Base-by-base conservation (phyloP, 2,329 filamentous ascomycete species). In the Didymella glomerata region DNA sequence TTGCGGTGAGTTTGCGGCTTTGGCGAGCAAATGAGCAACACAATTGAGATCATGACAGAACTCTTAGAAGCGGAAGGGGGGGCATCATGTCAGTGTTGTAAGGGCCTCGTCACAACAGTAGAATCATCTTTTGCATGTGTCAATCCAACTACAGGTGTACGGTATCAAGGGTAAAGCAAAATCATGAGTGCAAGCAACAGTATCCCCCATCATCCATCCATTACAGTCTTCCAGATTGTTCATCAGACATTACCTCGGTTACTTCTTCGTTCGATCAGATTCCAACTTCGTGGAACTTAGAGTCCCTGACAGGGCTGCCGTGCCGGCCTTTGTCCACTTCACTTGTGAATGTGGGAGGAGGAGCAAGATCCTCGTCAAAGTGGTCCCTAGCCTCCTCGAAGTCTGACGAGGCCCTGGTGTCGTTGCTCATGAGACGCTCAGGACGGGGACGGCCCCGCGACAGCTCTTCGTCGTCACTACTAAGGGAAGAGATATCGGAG, bases 341-440 rank as follows among this genome's bases (percentile, higher is more conserved):
- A 27, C 66, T 64, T 9, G 66, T 64, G 40, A 81, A 80, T 32
- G 70, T 76, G 36, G 79, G 78, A 16, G 77, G 76, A 36, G 79
- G 79, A 24, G 67, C 73, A 20, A 76, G 68, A 36, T 70, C 76
- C 64, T 83, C 80, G 61, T 85, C 82, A 57, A 83, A 82, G 42
- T 73, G 71, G 65, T 84, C 82, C 58, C 78, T 77, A 10, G 80
- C 82, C 72, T 86, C 84, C 56, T 86, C 83, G 53, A 83, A 82
- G 42, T 84, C 82, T 20, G 70, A 76, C 36, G 67, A 73, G 38
- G 63, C 76, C 27, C 73, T 77, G 44, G 76, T 74, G n/a, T 77
- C 68, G 2, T 65, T 65, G 34, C 64, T 74, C 10, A 55, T 52
- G 20, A 67, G 62, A 10, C 70, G 66, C 48, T 68, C 57, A 38